A percentile compares a stretch with the other conserved stretches of the same genome.
Conservation (phyloP, 2,329 filamentous ascomycete species). For the Penicillium psychrosexuale region DNA sequence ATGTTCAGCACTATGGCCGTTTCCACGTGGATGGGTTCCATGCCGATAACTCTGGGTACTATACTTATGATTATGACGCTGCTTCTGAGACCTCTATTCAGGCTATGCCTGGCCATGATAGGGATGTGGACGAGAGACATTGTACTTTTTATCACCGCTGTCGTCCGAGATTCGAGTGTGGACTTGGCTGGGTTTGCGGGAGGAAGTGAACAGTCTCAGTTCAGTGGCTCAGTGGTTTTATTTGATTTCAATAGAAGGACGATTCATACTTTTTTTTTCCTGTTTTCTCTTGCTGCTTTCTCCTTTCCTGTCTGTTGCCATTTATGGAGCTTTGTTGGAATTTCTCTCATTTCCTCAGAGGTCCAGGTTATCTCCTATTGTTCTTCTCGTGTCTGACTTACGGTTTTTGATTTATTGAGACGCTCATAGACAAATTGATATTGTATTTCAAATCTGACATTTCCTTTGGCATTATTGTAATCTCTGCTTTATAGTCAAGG, state of each 20-base stretch:
- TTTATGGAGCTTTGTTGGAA: background rate
- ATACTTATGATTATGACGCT: background rate
- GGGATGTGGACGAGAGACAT: background rate
- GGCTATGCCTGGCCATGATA: background rate
- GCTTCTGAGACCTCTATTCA: background rate
- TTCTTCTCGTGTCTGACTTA: background rate
- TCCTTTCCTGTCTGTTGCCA: background rate
- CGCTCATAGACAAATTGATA: background rate
- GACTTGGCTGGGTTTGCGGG: conserved; percentile 3
- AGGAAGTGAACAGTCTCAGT: background rate
- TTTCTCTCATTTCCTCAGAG: background rate
- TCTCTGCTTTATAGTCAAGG: no score
- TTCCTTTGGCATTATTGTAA: background rate
- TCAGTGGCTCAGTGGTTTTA: background rate
- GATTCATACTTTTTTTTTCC: background rate
- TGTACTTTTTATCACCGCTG: conserved; percentile 5
- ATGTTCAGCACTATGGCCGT: background rate
- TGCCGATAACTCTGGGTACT: background rate
- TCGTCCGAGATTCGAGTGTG: conserved; percentile 2
- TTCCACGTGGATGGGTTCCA: background rate
- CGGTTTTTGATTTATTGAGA: background rate
- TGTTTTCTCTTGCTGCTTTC: background rate
- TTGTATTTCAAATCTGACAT: background rate
- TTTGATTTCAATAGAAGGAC: background rate
- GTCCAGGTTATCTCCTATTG: background rate